Percentiles rank a stretch among this genome's conserved stretches.
Evolutionary conservation across 164 flowering plant genomes (phyloP).

Genomic region (Protea cynaroides): DNA sequence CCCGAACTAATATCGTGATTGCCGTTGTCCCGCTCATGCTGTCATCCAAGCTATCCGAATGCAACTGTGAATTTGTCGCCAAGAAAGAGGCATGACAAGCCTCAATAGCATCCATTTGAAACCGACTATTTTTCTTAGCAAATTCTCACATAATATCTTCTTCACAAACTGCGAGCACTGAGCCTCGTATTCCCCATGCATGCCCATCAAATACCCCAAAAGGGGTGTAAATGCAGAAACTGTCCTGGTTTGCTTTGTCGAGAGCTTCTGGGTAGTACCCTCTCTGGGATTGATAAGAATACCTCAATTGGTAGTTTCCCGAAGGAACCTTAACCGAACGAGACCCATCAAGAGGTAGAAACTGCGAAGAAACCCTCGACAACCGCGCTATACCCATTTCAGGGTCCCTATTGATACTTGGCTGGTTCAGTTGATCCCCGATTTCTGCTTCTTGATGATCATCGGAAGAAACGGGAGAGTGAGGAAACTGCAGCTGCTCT

Average conservation of each 20-base stretch:
- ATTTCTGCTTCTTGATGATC: slow-evolving; percentile 41
- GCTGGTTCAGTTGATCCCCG: slow-evolving; percentile 49
- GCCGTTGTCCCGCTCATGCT: slow-evolving; percentile 98
- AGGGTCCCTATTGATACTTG: slow-evolving; percentile 38
- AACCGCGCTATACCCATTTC: slow-evolving; percentile 75
- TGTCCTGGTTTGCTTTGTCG: slow-evolving; percentile 94
- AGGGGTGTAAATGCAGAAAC: slow-evolving; percentile 88
- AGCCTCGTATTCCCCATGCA: slow-evolving; percentile 93
- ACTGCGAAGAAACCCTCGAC: slow-evolving; percentile 87
- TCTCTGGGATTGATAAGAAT: slow-evolving; percentile 80
- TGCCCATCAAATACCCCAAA: slow-evolving; percentile 99
- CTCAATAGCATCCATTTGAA: slow-evolving; percentile 66
- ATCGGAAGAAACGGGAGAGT: slow-evolving; percentile 43
- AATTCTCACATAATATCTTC: slow-evolving; percentile 71
- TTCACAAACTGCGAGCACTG: slow-evolving; percentile 89
- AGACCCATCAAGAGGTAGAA: slow-evolving; percentile 84
- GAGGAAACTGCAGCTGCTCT: slow-evolving; percentile 28
- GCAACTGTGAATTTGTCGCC: slow-evolving; percentile 75
- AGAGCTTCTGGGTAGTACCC: slow-evolving; percentile 96
- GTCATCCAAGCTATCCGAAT: slow-evolving; percentile 74
- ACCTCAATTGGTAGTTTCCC: slow-evolving; percentile 54
- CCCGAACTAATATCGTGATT: slow-evolving; percentile 77
- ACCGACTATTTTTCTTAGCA: slow-evolving; percentile 60
- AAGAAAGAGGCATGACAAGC: slow-evolving; percentile 77
- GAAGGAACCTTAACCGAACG: slow-evolving; percentile 60